These are phyloP conservation scores for Hortiboletus rubellus DNA, from an alignment of 1,284 basidiomycete genomes.

Conservation along the genomic window DNA sequence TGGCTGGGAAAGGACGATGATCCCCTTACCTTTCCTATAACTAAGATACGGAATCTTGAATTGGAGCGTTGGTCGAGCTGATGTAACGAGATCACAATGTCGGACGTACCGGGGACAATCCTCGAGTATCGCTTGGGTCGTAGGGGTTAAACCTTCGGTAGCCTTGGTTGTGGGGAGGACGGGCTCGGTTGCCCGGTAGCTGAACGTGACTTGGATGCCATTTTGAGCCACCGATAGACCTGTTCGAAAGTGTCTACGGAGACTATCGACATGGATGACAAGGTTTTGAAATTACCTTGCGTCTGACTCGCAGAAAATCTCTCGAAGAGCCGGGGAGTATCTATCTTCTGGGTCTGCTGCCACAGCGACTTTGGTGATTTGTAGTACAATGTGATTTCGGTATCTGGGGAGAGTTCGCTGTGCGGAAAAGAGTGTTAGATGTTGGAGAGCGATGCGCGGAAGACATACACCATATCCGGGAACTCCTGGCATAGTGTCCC, in stretches of 20 bases:
- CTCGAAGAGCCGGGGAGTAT: background rate
- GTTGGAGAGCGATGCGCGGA: background rate
- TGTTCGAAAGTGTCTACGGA: background rate
- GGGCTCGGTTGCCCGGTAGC: too few relatives aligned
- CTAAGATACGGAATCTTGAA: conserved; percentile 8
- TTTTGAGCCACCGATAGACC: background rate
- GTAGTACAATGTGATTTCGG: background rate
- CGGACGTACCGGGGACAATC: conserved; percentile 1
- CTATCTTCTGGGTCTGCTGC: background rate
- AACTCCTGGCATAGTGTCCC: background rate
- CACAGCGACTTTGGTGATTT: background rate
- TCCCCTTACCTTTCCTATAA: conserved; percentile 1
- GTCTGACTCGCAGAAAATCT: background rate
- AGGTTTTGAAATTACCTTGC: background rate
- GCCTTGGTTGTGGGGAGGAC: too few relatives aligned
- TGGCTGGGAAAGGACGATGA: background rate
- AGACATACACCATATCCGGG: background rate
- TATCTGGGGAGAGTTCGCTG: background rate
- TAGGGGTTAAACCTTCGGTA: background rate
- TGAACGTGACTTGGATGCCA: background rate
- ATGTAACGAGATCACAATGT: background rate
- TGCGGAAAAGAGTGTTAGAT: background rate
- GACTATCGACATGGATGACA: background rate
- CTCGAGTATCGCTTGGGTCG: background rate
- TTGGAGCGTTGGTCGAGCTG: background rate